Evolutionary conservation across 2,329 filamentous ascomycete genomes (phyloP), one percentile per base, ranked within the genome.

Genomic region (Fusarium sp.): DNA sequence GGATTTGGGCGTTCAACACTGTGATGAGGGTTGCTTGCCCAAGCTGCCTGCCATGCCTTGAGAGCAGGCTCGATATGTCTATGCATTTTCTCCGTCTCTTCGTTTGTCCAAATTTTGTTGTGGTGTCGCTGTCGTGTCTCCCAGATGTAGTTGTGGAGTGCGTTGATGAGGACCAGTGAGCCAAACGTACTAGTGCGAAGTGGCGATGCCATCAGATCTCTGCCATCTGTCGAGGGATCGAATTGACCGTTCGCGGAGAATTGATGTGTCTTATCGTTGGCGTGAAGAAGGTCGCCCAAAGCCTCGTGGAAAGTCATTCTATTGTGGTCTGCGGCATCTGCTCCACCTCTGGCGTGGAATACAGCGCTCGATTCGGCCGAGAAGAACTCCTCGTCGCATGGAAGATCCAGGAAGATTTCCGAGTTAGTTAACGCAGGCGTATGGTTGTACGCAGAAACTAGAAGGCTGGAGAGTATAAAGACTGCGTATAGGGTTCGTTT

Each of bases 61-160:
- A 99, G 83, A 4, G 95, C 95, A 13, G 95, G 95, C 78, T 98
- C 94, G 61, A 98, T 97, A 76, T 97, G 94, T 3, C 92, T 89
- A 78, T 98, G 94, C 94, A 98, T 97, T 69, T 94, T 93, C 72
- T 98, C 94, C 0, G 93, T 97, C 80, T 98, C 95, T 70, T 95
- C 91, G 34, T 91, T 89, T 3, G 94, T 97, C 95, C 95, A 98
- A 50, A 93, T 86, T 67, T 93, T 91, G 73, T 92, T 94, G 73
- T 94, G 91, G 73, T 98, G 94, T 55, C 94, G 87, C 80, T 97
- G 94, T 25, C 95, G 88, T 0, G 94, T 98, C 80, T 98, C 95
- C 96, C 96, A 98, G 46, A 98, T 98, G 79, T 97, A 98, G 74
- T 98, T 98, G 81, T 98, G 96, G 25, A 98, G 85, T 5, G 96